Base-by-base conservation (phyloP, 257 asterid genomes). In the Eucommia ulmoides region DNA sequence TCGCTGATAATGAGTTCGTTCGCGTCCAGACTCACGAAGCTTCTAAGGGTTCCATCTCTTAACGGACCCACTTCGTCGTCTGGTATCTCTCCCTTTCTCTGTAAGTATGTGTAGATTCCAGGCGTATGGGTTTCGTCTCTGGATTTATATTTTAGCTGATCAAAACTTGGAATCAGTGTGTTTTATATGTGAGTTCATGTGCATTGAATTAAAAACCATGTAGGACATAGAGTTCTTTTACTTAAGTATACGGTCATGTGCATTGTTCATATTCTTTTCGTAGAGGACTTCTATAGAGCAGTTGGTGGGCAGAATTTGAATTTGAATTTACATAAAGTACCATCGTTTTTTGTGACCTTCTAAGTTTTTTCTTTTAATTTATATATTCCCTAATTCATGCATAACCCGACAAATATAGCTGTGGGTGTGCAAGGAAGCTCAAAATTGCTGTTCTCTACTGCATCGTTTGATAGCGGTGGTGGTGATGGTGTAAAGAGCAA, bases 391-490 rank as follows among this genome's bases (percentile, higher is more conserved):
- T 33, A 22, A 41, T 5, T 33, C 21, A 8, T 46, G 53, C 23
- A 19, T 20, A 19, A 26, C 11, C 23, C 20, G 35, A 22, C 24
- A 23, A 47, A 65, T 63, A 66, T 51, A 77, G 82, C 56, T 56
- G 49, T 54, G 62, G 72, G 73, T 60, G 58, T 57, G 61, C 78
- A 65, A 56, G 67, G 67, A 54, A 60, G 70, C 62, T 73, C 79
- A 20, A 76, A 65, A 72, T 55, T 53, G 21, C 72, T 60, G 49
- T 76, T 74, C 74, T 86, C 96, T 7, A 69, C 86, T 23, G 78
- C 68, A 23, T 19, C 80, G 52, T 33, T 59, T 8, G 72, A 45
- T 50, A 54, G 65, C 52, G 81, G 35, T 21, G 44, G 50, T 46
- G 73, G 60, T 19, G 38, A 55, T 62, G 84, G 58, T 15, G 51